Base-by-base conservation (phyloP, 2,329 filamentous ascomycete genomes). In the Penicillium palitans region DNA sequence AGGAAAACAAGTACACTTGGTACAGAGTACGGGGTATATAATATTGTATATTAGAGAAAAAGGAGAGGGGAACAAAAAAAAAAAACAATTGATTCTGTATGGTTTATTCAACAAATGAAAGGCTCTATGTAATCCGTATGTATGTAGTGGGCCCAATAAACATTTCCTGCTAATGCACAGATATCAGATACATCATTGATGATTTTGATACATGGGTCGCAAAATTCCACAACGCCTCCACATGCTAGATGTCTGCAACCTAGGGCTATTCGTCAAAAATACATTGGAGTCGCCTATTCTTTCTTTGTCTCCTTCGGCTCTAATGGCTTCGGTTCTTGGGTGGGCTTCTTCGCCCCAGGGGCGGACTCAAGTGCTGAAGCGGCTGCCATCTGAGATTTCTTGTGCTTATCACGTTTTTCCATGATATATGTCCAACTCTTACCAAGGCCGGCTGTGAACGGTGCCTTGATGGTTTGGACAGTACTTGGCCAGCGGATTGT, bases 401-500 rank as follows among this genome's bases (percentile, higher is more conserved):
- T 72, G 66, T 79, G 89, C 74, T 91, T 91, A 62, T 79, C 79
- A 60, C 87, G 79, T 81, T 99, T 99, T 74, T 98, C 95, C 44
- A 83, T 80, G 55, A 96, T 69, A 73, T 99, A 99, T 61, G 87
- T 84, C 79, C 84, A 83, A 6, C 88, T 88, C 68, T 87, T 85
- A 7, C 79, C 71, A 17, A 90, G 72, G 0, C 95, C 96, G 0
- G 90, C 87, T 2, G 92, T 98, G 45, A 97, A 74, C 1, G 90
- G 74, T 2, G 92, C 88, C 78, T 99, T 99, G 61, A 93, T 72
- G 54, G 87, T 95, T 76, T 99, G 93, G 6, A 87, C 87, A 2
- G 90, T 91, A 68, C 91, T 95, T 0, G 95, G 93, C 95, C 95
- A 98, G 56, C 86, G 85, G 67, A 98, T 91, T 0, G 96, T 98